Conservation (phyloP, 1,284 basidiomycete species). For the Ustilago esculenta region DNA sequence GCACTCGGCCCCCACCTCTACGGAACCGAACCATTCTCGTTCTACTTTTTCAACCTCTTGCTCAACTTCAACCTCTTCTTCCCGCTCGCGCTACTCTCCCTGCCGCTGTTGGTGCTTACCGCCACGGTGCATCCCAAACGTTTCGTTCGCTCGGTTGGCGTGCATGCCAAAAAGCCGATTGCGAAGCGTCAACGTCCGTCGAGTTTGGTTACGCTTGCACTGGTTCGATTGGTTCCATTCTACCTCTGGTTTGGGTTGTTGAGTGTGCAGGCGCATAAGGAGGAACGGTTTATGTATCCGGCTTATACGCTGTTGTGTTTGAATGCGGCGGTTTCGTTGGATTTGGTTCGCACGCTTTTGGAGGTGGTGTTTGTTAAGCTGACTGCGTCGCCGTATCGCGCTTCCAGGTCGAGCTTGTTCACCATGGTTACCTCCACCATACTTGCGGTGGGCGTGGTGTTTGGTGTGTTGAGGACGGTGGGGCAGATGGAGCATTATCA, state of each 20-base stretch:
- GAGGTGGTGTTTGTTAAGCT: slow-evolving; percentile 45
- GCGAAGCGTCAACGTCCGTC: slow-evolving; percentile 18
- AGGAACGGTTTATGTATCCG: slow-evolving; percentile 97
- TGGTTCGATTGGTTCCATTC: slow-evolving; percentile 80
- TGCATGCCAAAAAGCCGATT: slow-evolving; percentile 31
- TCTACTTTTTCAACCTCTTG: slow-evolving; percentile 71
- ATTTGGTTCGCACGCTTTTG: slow-evolving; percentile 69
- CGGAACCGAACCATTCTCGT: slow-evolving; percentile 83
- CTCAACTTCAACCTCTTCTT: slow-evolving; percentile 92
- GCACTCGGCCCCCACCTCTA: slow-evolving; percentile 87
- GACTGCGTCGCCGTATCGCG: slow-evolving; percentile 56
- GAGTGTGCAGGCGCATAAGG: slow-evolving; percentile 88
- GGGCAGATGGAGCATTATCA: slow-evolving; percentile 90
- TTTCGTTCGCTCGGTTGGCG: slow-evolving; percentile 76
- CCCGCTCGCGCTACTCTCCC: slow-evolving; percentile 73
- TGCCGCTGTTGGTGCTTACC: slow-evolving; percentile 80
- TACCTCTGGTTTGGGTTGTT: slow-evolving; percentile 89
- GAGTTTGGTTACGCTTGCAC: slow-evolving; percentile 71
- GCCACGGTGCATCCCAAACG: slow-evolving; percentile 79
- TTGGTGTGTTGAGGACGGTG: slow-evolving; percentile 81
- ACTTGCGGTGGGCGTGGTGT: slow-evolving; percentile 73
- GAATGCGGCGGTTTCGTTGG: slow-evolving; percentile 85
- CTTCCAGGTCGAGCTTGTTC: slow-evolving; percentile 72
- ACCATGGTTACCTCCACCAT: slow-evolving; percentile 78
- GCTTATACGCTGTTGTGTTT: slow-evolving; percentile 90